These are phyloP conservation scores for Thalassiosira pacifica DNA, from an alignment of 352 stramenopile species.

Conservation along the genomic window DNA sequence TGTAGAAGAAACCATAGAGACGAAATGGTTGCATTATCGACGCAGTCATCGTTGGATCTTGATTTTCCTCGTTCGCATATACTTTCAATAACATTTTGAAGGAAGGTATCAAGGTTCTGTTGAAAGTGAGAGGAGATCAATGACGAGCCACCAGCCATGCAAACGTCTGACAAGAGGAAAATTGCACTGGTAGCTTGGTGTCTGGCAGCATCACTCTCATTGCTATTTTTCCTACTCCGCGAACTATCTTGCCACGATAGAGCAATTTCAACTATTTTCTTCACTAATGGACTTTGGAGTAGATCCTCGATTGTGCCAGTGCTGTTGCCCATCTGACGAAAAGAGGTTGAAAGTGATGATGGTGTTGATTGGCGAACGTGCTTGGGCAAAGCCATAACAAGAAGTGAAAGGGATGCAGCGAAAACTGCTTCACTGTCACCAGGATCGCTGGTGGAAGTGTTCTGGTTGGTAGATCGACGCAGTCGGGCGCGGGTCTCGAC, in stretches of 20 bases:
- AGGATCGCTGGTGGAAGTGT: slow-evolving; percentile 23
- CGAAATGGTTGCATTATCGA: slow-evolving; percentile 24
- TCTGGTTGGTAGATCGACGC: slow-evolving; percentile 51
- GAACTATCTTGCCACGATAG: slow-evolving; percentile 43
- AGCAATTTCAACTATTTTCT: slow-evolving; percentile 57
- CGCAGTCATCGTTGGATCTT: background rate
- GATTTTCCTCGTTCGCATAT: slow-evolving; percentile 44
- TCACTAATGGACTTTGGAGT: slow-evolving; percentile 53
- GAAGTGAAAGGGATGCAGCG: slow-evolving; percentile 48
- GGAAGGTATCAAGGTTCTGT: slow-evolving; percentile 47
- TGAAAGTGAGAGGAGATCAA: slow-evolving; percentile 40
- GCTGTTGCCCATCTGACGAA: slow-evolving; percentile 59
- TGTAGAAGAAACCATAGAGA: slow-evolving; percentile 57
- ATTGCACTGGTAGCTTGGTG: slow-evolving; percentile 40
- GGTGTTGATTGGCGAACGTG: slow-evolving; percentile 26
- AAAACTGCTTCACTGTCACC: slow-evolving; percentile 62
- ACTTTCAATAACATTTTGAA: slow-evolving; percentile 38
- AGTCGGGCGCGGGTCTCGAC: slow-evolving; percentile 59
- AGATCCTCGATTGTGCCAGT: slow-evolving; percentile 58
- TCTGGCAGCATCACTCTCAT: slow-evolving; percentile 7
- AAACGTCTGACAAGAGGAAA: slow-evolving; percentile 49
- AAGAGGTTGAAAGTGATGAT: slow-evolving; percentile 43
- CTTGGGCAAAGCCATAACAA: slow-evolving; percentile 53
- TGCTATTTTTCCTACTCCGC: slow-evolving; percentile 16
- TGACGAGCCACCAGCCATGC: slow-evolving; percentile 43